Evolutionary conservation across 2,329 filamentous ascomycete genomes (phyloP).

Genomic region (Blastomyces silverae): DNA sequence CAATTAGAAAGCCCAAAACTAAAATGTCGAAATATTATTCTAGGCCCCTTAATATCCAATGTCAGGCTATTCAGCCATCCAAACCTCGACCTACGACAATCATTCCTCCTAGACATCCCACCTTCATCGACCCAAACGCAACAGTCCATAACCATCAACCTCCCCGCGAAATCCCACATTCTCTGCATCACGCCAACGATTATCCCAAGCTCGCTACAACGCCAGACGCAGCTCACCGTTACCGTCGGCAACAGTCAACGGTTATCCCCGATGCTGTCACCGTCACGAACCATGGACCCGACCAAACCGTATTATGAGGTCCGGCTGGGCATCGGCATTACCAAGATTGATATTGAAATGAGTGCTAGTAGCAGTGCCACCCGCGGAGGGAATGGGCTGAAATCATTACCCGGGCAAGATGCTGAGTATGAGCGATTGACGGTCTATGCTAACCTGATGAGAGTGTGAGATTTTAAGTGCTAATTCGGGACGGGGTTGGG

Average conservation of each 20-base stretch:
- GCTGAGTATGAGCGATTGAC: constrained; percentile 60
- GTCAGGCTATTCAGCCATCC: constrained; percentile 64
- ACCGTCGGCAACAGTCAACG: constrained; percentile 60
- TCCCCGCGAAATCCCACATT: constrained; percentile 60
- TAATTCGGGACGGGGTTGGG: not conserved
- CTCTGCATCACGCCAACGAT: constrained; percentile 65
- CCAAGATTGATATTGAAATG: constrained; percentile 70
- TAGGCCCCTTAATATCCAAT: constrained; percentile 54
- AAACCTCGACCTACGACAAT: constrained; percentile 54
- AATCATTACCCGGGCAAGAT: not conserved
- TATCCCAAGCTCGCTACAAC: constrained; percentile 55
- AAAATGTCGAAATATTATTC: not conserved
- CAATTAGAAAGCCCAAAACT: not conserved
- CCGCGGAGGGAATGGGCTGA: constrained; percentile 28
- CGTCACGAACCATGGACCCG: constrained; percentile 45
- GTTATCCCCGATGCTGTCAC: constrained; percentile 55
- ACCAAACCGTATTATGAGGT: constrained; percentile 68
- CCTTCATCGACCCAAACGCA: constrained; percentile 61
- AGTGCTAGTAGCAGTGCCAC: constrained; percentile 57
- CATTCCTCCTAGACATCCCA: constrained; percentile 57
- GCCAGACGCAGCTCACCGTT: constrained; percentile 71
- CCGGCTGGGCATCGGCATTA: constrained; percentile 63
- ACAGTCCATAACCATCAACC: constrained; percentile 64
- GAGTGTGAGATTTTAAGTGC: constrained; percentile 31
- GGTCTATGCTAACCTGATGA: constrained; percentile 64